Percentiles rank a stretch among this genome's conserved stretches.
Evolutionary conservation across 2,329 filamentous ascomycete genomes (phyloP).

Genomic region (Diaporthe humulicola): DNA sequence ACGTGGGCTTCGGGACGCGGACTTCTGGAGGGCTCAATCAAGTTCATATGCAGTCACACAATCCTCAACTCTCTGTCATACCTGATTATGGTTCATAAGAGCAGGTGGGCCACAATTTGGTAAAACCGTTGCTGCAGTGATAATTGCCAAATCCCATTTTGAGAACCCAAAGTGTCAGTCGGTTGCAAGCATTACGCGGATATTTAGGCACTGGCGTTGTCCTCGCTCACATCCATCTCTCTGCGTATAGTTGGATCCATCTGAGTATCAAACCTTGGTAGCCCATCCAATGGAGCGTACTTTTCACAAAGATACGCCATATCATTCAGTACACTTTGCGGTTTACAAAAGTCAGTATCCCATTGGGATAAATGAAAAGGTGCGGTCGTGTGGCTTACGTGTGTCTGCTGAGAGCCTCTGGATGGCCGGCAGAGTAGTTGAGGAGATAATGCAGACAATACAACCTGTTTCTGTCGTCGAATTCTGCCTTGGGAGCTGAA

Average conservation of each 20-base stretch:
- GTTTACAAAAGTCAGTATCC: neutral
- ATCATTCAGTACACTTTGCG: neutral
- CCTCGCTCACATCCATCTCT: neutral
- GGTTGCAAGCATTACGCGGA: too few relatives aligned
- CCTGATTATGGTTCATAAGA: too few relatives aligned
- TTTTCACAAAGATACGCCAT: neutral
- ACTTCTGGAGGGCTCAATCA: too few relatives aligned
- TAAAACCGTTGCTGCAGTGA: too few relatives aligned
- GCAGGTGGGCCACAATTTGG: too few relatives aligned
- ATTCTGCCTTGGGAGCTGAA: neutral
- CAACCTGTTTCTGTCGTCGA: neutral
- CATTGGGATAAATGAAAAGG: neutral
- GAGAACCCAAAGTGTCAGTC: too few relatives aligned
- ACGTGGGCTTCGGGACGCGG: too few relatives aligned
- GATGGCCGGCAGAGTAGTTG: neutral
- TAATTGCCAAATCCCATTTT: too few relatives aligned
- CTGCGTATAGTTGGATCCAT: neutral
- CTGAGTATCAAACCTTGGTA: neutral
- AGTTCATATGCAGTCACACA: too few relatives aligned
- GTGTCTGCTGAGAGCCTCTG: neutral
- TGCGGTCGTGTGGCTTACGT: neutral
- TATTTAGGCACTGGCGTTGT: too few relatives aligned
- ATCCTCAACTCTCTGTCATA: too few relatives aligned
- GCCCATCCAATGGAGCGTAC: neutral
- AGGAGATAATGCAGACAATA: conserved; percentile 2